A percentile compares a stretch with the other conserved stretches of the same genome.
Conservation (phyloP, 192 early-diverging fungal species). For the Lobosporangium transversale region DNA sequence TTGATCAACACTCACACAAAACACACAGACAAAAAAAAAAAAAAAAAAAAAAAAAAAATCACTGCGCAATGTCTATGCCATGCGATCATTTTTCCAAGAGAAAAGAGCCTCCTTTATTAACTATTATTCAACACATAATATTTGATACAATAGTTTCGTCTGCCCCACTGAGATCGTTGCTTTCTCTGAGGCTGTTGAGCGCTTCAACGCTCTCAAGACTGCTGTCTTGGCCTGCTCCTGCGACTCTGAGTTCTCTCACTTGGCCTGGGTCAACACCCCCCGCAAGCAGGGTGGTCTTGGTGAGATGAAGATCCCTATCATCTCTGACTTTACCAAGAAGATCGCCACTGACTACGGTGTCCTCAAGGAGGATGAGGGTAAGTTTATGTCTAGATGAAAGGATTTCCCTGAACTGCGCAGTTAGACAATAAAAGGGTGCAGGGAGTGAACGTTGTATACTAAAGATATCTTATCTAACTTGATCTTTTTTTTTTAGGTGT, state of each 20-base stretch:
- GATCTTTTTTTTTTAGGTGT: slow-evolving; percentile 54
- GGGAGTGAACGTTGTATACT: too few species aligned
- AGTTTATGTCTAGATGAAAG: too few species aligned
- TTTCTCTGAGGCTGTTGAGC: slow-evolving; percentile 84
- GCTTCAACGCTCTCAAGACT: slow-evolving; percentile 83
- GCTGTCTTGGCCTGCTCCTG: slow-evolving; percentile 79
- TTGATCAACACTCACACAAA: too few species aligned
- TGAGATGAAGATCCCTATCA: slow-evolving; percentile 89
- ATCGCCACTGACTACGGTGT: slow-evolving; percentile 90
- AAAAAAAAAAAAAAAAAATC: too few species aligned
- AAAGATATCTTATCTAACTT: not conserved
- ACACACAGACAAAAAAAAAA: too few species aligned
- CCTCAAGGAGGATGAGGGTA: slow-evolving; percentile 79
- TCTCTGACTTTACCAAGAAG: slow-evolving; percentile 89
- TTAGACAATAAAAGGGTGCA: too few species aligned
- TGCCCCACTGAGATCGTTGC: slow-evolving; percentile 97
- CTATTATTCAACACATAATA: too few species aligned
- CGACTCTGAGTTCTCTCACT: slow-evolving; percentile 86
- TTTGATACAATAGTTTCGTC: slow-evolving; percentile 66
- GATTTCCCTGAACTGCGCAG: too few species aligned
- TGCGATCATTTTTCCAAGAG: too few species aligned
- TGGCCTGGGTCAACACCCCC: slow-evolving; percentile 88
- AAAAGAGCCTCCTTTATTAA: too few species aligned
- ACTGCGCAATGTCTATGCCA: too few species aligned
- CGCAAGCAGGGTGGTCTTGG: slow-evolving; percentile 92